Evolutionary conservation across 2,329 filamentous ascomycete species (phyloP).

Genomic region (Gnomoniopsis smithogilvyi): DNA sequence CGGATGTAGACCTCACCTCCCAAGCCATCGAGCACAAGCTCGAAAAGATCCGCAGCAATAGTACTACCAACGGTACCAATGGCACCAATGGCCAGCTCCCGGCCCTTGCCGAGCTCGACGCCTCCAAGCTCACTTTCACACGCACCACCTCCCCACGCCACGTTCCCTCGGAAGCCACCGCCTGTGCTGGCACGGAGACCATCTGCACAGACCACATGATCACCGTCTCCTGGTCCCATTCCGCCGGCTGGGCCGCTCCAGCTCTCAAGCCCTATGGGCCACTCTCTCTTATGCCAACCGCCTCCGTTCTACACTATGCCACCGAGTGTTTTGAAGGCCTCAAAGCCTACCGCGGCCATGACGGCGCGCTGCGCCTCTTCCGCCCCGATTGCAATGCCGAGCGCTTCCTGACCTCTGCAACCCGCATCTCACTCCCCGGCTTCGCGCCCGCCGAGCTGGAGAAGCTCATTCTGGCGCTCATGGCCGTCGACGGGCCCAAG

Average conservation of each 20-base stretch:
- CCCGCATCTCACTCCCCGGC: slow-evolving; percentile 69
- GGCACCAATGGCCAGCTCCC: slow-evolving; percentile 34
- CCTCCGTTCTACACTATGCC: slow-evolving; percentile 81
- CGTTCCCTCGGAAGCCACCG: slow-evolving; percentile 49
- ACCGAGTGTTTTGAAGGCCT: slow-evolving; percentile 87
- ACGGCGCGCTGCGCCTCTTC: slow-evolving; percentile 73
- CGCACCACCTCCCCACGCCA: slow-evolving; percentile 46
- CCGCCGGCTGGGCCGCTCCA: slow-evolving; percentile 69
- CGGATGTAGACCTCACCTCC: slow-evolving; percentile 50
- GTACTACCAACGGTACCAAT: slow-evolving; percentile 25
- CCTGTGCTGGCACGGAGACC: slow-evolving; percentile 46
- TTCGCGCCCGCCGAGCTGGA: slow-evolving; percentile 71
- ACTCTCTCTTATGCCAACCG: slow-evolving; percentile 74
- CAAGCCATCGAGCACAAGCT: slow-evolving; percentile 50
- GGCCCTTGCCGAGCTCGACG: slow-evolving; percentile 58
- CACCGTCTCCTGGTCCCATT: slow-evolving; percentile 59
- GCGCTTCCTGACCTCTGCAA: slow-evolving; percentile 58
- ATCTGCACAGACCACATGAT: slow-evolving; percentile 88
- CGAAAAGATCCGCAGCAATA: slow-evolving; percentile 27
- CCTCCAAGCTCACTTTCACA: slow-evolving; percentile 58
- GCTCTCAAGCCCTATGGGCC: slow-evolving; percentile 75
- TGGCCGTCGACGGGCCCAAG: slow-evolving; percentile 69
- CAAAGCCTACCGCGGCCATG: slow-evolving; percentile 77
- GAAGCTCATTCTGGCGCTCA: slow-evolving; percentile 68
- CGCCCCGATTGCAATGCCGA: slow-evolving; percentile 70